A percentile compares a stretch with the other conserved stretches of the same genome.
phyloP scores from a whole-genome alignment of 352 stramenopile species.

The Phytopythium oedochilum region DNA sequence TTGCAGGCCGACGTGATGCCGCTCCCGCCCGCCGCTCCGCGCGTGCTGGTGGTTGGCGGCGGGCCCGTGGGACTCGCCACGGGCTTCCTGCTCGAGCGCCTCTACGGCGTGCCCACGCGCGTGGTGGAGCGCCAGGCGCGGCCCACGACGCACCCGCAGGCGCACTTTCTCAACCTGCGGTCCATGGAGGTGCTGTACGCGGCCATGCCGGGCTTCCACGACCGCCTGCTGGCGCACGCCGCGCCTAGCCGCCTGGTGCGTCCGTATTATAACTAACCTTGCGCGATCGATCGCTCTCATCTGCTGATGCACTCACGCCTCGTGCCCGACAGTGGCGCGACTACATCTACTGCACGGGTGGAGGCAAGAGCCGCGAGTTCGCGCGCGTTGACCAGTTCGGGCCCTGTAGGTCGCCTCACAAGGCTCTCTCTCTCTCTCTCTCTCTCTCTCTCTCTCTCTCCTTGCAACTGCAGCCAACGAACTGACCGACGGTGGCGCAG shows the following conservation, averaged over 20 bases:
- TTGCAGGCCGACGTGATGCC: background rate
- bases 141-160: slow-evolving; percentile 88
- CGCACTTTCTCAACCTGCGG: slow-evolving; percentile 94
- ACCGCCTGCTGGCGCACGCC: slow-evolving; percentile 53
- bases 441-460: background rate
- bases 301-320: too few relatives aligned
- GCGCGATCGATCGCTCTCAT: too few relatives aligned
- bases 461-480: too few relatives aligned
- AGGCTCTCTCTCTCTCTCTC: background rate
- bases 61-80: slow-evolving; percentile 67
- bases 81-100: slow-evolving; percentile 60
- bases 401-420: slow-evolving; percentile 29
- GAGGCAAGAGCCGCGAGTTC: slow-evolving; percentile 62
- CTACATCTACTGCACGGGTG: slow-evolving; percentile 80
- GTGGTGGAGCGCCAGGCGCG: slow-evolving; percentile 72
- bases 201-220: slow-evolving; percentile 69
- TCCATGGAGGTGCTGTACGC: slow-evolving; percentile 92
- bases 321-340: slow-evolving; percentile 59
- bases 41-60: slow-evolving; percentile 72
- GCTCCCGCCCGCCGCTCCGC: slow-evolving; percentile 14
- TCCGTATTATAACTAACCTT: too few relatives aligned
- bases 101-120: slow-evolving; percentile 65
- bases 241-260: slow-evolving; percentile 58
- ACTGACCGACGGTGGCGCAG: slow-evolving; percentile 19
- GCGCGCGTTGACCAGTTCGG: slow-evolving; percentile 81